Percentiles rank a stretch among this genome's conserved stretches.
Conservation (phyloP, 1,284 basidiomycete species). For the Melampsora americana region DNA sequence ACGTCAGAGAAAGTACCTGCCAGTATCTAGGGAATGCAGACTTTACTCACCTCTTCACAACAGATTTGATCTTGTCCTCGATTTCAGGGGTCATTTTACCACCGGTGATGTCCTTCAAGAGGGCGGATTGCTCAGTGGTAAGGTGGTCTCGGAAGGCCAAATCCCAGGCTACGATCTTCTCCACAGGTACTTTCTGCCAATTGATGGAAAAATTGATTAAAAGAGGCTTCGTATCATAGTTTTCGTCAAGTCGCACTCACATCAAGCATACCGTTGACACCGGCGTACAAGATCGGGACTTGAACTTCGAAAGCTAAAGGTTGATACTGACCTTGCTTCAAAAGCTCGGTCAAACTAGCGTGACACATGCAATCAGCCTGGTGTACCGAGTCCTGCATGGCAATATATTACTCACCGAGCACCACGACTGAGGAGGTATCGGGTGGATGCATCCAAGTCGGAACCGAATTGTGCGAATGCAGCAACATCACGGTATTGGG, state of each 20-base stretch:
- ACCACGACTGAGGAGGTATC: slow-evolving; percentile 93
- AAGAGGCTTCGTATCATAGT: not conserved
- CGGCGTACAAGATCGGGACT: slow-evolving; percentile 97
- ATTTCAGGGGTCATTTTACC: slow-evolving; percentile 83
- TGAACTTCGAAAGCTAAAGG: slow-evolving; percentile 84
- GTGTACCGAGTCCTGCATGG: slow-evolving; percentile 35
- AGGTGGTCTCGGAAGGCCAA: slow-evolving; percentile 76
- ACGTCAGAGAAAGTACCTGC: not conserved
- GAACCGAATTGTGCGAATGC: slow-evolving; percentile 99
- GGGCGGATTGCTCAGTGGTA: slow-evolving; percentile 50
- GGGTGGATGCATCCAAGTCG: slow-evolving; percentile 97
- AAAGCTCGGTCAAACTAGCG: slow-evolving; percentile 94
- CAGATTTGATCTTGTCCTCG: slow-evolving; percentile 86
- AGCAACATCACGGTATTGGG: slow-evolving; percentile 99
- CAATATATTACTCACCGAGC: slow-evolving; percentile 24
- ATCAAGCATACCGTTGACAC: slow-evolving; percentile 82
- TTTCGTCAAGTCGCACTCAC: slow-evolving; percentile 44
- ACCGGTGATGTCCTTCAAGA: slow-evolving; percentile 65
- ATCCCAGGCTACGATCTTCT: slow-evolving; percentile 93
- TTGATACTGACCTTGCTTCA: slow-evolving; percentile 99
- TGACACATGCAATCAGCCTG: not conserved
- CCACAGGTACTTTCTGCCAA: slow-evolving; percentile 78
- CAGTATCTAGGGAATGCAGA: slow-evolving; percentile 1
- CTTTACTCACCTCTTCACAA: slow-evolving; percentile 51
- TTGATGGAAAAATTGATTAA: slow-evolving; percentile 58